Evolutionary conservation across 441 rosid genomes (phyloP).

Genomic region (Iberis amara): DNA sequence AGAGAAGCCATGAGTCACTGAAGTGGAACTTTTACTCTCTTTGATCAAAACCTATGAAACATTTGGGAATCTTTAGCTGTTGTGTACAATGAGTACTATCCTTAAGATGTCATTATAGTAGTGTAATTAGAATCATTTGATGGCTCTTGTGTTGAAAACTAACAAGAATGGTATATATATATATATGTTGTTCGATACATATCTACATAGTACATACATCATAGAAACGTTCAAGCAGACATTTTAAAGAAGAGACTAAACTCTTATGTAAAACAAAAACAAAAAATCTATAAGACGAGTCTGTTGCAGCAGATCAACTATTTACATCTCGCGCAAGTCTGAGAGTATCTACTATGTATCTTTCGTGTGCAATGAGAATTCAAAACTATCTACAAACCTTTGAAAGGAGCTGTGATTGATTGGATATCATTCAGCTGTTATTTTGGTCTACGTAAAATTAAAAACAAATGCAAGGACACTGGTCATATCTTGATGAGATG

Average conservation of each 20-base stretch:
- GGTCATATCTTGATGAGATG: constrained; percentile 22
- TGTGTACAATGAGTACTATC: neutral
- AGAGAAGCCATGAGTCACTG: too few species aligned
- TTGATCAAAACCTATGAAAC: neutral
- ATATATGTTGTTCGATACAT: too few species aligned
- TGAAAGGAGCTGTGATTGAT: constrained; percentile 6
- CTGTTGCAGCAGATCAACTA: constrained; percentile 11
- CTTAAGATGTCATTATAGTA: constrained; percentile 13
- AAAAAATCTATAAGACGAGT: constrained; percentile 11
- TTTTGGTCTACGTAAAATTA: neutral
- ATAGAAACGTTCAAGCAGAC: constrained; percentile 11
- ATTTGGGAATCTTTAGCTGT: neutral
- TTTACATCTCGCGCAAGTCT: neutral
- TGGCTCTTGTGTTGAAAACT: too few species aligned
- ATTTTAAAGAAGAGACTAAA: neutral
- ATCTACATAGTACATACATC: neutral
- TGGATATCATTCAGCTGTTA: neutral
- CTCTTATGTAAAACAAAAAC: neutral
- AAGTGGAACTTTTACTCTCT: constrained; percentile 2
- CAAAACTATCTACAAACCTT: constrained; percentile 21
- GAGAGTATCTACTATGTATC: neutral
- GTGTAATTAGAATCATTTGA: too few species aligned
- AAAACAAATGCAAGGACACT: constrained; percentile 16
- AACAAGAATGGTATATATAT: too few species aligned
- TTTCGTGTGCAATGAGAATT: constrained; percentile 15